A percentile compares a stretch with the other conserved stretches of the same genome.
These are phyloP conservation scores for Colletotrichum plurivorum DNA, from an alignment of 2,329 filamentous ascomycete genomes.

Conservation along the genomic window DNA sequence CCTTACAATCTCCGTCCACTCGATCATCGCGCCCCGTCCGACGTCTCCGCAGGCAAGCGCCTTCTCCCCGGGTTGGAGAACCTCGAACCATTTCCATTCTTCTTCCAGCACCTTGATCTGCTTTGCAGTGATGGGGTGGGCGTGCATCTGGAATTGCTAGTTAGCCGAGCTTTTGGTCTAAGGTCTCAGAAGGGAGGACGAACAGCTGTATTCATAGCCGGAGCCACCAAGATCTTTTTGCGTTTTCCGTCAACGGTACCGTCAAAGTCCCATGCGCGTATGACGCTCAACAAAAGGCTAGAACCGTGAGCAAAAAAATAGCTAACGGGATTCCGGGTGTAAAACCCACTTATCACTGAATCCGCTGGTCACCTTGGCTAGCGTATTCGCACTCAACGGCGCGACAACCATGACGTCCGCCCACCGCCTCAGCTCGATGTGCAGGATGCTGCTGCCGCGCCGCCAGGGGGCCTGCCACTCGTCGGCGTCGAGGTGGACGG, in stretches of 20 bases:
- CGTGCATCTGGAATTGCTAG: conserved; percentile 76
- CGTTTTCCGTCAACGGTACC: conserved; percentile 69
- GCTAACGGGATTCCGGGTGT: neutral
- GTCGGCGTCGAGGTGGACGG: conserved; percentile 84
- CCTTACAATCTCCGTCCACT: conserved; percentile 82
- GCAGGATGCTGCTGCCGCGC: conserved; percentile 83
- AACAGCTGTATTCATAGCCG: conserved; percentile 87
- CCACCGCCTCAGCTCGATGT: conserved; percentile 89
- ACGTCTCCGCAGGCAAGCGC: conserved; percentile 87
- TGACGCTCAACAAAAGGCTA: conserved; percentile 64
- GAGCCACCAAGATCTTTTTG: conserved; percentile 81
- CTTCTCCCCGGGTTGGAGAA: conserved; percentile 82
- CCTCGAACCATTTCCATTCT: conserved; percentile 84
- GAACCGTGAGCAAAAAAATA: neutral
- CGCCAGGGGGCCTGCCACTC: conserved; percentile 88
- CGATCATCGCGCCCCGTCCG: conserved; percentile 85
- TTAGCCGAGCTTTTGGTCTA: neutral
- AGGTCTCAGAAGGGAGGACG: neutral
- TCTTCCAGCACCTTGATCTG: conserved; percentile 79
- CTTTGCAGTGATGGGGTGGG: conserved; percentile 82
- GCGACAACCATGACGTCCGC: conserved; percentile 85
- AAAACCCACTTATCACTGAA: conserved; percentile 74
- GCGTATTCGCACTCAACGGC: conserved; percentile 85
- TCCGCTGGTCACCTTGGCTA: conserved; percentile 87
- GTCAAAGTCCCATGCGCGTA: conserved; percentile 90